Base-by-base conservation (phyloP, 179 eudicot genomes). In the Amaranthus tricolor region DNA sequence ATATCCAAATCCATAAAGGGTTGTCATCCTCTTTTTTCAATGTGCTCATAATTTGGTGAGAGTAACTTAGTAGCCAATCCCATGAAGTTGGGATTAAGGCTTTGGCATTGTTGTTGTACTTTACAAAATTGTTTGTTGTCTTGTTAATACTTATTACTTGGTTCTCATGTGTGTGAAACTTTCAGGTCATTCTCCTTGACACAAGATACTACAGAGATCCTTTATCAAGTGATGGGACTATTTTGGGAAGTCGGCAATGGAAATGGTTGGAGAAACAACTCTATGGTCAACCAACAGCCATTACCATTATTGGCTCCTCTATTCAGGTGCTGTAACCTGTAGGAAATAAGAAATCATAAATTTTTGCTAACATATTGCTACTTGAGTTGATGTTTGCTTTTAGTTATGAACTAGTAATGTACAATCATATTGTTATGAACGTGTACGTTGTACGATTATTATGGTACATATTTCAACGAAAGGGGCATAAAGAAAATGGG, bases 131-230 rank as follows among this genome's bases (percentile, higher is more conserved):
- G 19, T 53, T 62, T 58, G 50, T 40, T 7, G 44, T 55, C 66
- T 60, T 48, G 31, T 7, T 57, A 20, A 17, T 48, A 20, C 19
- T 20, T 31, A 31, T 7, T 19, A 11, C 47, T 16, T n/a, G 16
- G 43, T 56, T 47, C n/a, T 24, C 20, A n/a, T 4, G 60, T 5
- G 62, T 71, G 47, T 60, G 49, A 16, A 47, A 20, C 20, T 59
- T 45, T 6, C 76, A 89, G 94, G 89, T 88, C 70, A 88, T 90
- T 84, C 87, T 90, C 66, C 81, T 90, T 70, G 96, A 90, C 60
- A 90, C 89, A 52, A 87, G 96, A 82, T 90, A 90, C 78, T 84
- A 87, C 62, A 87, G 96, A 82, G 96, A 90, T 81, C 90, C 90
- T 43, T 62, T 85, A 62, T 75, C 72, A 52, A 88, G 90, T 65